Percentiles rank a stretch among this genome's conserved stretches.
Evolutionary conservation across 2,329 filamentous ascomycete genomes (phyloP).

Genomic region (Stachybotrys echinatus): DNA sequence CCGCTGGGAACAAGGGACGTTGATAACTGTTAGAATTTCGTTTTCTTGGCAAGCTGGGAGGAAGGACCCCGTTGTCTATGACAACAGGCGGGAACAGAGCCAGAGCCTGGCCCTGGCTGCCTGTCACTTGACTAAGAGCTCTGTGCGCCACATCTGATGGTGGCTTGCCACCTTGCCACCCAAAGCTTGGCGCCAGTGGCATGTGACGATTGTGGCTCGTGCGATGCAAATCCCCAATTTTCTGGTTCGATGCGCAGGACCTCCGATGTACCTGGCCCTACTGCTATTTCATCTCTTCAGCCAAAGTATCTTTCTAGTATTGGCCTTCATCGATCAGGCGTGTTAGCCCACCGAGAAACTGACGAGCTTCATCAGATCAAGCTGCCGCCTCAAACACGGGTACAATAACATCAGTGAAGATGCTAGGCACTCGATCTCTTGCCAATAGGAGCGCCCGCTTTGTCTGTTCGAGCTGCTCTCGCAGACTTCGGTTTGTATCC

Average conservation of each 20-base stretch:
- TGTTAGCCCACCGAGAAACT: no score
- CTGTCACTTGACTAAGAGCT: constrained; percentile 14
- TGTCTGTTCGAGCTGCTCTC: constrained; percentile 43
- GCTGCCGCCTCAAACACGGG: neutral
- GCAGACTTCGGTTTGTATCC: constrained; percentile 24
- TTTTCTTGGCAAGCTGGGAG: neutral
- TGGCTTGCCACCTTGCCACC: neutral
- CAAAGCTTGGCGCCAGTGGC: neutral
- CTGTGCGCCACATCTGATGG: neutral
- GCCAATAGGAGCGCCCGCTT: constrained; percentile 23
- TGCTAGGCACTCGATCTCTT: constrained; percentile 18
- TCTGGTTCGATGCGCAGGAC: neutral
- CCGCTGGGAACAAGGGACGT: neutral
- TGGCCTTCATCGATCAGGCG: neutral
- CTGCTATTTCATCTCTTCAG: neutral
- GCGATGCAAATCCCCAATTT: no score
- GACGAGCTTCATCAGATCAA: neutral
- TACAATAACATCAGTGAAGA: no score
- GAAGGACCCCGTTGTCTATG: constrained; percentile 28
- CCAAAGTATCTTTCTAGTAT: neutral
- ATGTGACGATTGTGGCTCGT: neutral
- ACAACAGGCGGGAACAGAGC: constrained; percentile 22
- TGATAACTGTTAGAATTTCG: neutral
- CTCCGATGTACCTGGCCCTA: neutral
- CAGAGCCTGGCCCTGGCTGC: constrained; percentile 1